Percentiles rank a stretch among this genome's conserved stretches.
These are phyloP conservation scores for Hyaloperonospora arabidopsidis DNA, from an alignment of 352 stramenopile genomes.

Conservation along the genomic window DNA sequence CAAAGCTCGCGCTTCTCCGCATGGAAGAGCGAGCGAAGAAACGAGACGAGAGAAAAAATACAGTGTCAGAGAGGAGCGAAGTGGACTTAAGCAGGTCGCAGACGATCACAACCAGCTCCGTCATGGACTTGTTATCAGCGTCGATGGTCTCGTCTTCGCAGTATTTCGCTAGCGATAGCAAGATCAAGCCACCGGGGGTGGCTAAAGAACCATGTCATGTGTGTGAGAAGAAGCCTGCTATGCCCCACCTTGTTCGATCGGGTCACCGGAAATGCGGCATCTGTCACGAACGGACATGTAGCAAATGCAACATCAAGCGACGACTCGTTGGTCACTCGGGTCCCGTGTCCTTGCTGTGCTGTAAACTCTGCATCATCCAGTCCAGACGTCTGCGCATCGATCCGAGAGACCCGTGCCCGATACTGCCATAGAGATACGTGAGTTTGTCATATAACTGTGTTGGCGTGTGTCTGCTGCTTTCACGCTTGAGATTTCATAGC, in stretches of 20 bases:
- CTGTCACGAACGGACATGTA: conserved; percentile 26
- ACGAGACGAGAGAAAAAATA: neutral
- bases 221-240: conserved; percentile 18
- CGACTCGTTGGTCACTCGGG: conserved; percentile 23
- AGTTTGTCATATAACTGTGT: neutral
- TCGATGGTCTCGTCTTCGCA: conserved; percentile 18
- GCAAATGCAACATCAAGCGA: conserved; percentile 37
- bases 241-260: conserved; percentile 20
- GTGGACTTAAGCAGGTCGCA: conserved; percentile 3
- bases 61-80: neutral
- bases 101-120: conserved; percentile 16
- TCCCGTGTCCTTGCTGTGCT: conserved; percentile 30
- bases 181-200: conserved; percentile 4
- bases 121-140: conserved; percentile 14
- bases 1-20: conserved; percentile 20
- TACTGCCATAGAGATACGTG: conserved; percentile 12
- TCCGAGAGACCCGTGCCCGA: conserved; percentile 32
- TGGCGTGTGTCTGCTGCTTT: too few species aligned
- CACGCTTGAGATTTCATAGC: too few species aligned
- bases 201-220: conserved; percentile 15
- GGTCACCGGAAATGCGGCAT: conserved; percentile 28
- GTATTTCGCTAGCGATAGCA: conserved; percentile 3
- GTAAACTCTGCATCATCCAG: conserved; percentile 35
- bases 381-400: conserved; percentile 30
- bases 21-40: conserved; percentile 3